Evolutionary conservation across 2,329 filamentous ascomycete species (phyloP), one percentile per base, ranked within the genome.

Genomic region (Aspergillus sp.): DNA sequence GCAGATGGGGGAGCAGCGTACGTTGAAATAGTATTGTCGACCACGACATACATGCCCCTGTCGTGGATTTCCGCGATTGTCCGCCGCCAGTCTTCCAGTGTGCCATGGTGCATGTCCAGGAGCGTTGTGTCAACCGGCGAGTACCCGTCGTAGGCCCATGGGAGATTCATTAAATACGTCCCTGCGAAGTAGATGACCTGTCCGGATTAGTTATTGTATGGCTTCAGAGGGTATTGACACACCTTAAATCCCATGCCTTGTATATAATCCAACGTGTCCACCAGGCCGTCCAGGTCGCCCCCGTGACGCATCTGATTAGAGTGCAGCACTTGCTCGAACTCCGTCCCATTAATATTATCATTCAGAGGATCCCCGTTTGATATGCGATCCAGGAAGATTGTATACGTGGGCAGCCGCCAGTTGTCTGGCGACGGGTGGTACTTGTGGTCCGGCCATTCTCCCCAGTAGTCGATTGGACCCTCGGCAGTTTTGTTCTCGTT

Each of bases 381-480:
- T 64, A 83, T 88, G 58, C 84, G 77, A 68, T 88, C 86, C 12
- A 87, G 71, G 66, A 87, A 86, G 44, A 88, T 73, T 7, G 84
- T 86, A 68, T 88, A 89, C 66, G 87, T 83, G 0, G 86, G 86
- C 58, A 88, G 80, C 24, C 86, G 79, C 86, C 86, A 89, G 63
- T 84, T 88, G 0, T 75, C 68, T 1, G 86, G 86, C 21, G 85
- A 87, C 0, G 76, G 72, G 14, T 73, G 67, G 62, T 83, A 87
- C 8, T 31, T 65, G 49, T 85, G 82, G 60, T 79, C 73, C 15
- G 73, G 74, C 81, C 83, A 81, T 73, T 79, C 71, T 5, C 56
- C 55, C 68, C 74, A 81, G 68, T 88, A 88, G 48, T 88, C 79
- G 33, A 82, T 71, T 2, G 85, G 83, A 52, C 79, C 70, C 6